Percentiles rank a stretch among this genome's conserved stretches.
Conservation (phyloP, 1,139 yeast genomes). For the Pneumocystis sp. region DNA sequence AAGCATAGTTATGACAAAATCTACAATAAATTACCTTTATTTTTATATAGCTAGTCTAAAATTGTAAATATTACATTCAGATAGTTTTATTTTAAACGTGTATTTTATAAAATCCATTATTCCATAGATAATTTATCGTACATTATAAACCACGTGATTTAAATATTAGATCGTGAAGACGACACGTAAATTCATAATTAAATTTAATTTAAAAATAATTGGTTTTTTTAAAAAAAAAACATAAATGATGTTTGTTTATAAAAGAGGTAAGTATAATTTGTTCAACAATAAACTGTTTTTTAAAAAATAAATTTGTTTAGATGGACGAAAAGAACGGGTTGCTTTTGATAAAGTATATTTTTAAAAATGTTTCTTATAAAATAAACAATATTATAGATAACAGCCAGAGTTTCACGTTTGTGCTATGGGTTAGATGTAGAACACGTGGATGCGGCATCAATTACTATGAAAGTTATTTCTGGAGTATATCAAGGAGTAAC, state of each 20-base stretch:
- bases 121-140: neutral
- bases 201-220: neutral
- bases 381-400: conserved; percentile 26
- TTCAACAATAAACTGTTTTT: neutral
- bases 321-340: conserved; percentile 77
- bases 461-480: conserved; percentile 74
- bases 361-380: neutral
- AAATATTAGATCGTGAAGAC: neutral
- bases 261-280: conserved; percentile 26
- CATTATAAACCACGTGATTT: neutral
- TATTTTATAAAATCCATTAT: neutral
- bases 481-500: conserved; percentile 95
- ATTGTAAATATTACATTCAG: too few relatives aligned
- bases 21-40: neutral
- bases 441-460: conserved; percentile 77
- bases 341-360: conserved; percentile 44
- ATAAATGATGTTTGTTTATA: conserved; percentile 35
- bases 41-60: too few relatives aligned
- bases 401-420: conserved; percentile 47
- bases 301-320: conserved; percentile 13
- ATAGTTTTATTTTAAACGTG: neutral
- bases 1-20: neutral
- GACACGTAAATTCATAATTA: neutral
- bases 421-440: conserved; percentile 74
- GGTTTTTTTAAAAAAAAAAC: neutral